Base-by-base conservation (phyloP, 192 early-diverging fungal species). In the Irineochytrium annulatum region DNA sequence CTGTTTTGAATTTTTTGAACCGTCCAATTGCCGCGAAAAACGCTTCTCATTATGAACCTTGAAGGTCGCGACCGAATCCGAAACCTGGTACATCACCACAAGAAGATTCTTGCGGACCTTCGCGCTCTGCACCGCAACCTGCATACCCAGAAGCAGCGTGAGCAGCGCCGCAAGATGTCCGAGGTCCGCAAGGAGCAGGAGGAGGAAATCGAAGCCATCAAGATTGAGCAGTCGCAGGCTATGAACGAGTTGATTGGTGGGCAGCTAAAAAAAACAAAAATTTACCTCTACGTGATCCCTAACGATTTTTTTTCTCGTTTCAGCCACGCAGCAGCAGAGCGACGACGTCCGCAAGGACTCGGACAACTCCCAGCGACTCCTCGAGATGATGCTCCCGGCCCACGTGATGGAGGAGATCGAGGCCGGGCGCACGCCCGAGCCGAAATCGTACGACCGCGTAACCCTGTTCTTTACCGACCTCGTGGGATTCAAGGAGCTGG, bases 401-500 rank as follows among this genome's bases (percentile, higher is more conserved):
- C 63, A 65, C 43, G 48, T 65, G 20, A 34, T 65, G 20, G 63
- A 65, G 45, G 56, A 65, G 22, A 39, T 65, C 58, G 55, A 65
- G 37, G 14, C 46, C n/a, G 55, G 56, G 14, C 17, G 45, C 55
- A 35, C 32, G n/a, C 56, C 63, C 3, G 43, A 57, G 28, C 63
- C 54, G n/a, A 46, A 53, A 51, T n/a, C 28, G 2, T 60, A 60
- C 33, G 57, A 20, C 6, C 32, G 29, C 32, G 52, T 57, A 14
- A 51, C 56, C 20, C n/a, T 65, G 30, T 65, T 65, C 46, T 65
- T 65, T 34, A 57, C 63, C 29, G 63, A 65, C 31, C 43, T 65
- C 32, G 46, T 32, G 16, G 45, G 39, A 14, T 65, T 65, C 54
- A 58, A 57, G 34, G 34, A 44, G 14, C 33, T 59, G 3, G 27